phyloP scores from a whole-genome alignment of 305 asterid species.

The Rubia balearica region DNA sequence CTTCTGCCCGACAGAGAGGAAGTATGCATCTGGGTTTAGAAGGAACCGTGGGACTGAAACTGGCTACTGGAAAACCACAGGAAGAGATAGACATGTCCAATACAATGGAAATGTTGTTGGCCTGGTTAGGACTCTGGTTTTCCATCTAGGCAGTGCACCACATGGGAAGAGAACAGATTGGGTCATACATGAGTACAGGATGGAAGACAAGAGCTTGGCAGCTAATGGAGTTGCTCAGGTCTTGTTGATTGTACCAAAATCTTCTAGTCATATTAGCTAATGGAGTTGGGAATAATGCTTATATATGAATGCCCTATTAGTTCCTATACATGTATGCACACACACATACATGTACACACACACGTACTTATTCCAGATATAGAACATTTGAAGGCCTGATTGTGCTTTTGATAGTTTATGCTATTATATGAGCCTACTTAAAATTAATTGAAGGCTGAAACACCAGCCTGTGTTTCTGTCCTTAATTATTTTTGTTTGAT shows the following conservation, averaged over 20 bases:
- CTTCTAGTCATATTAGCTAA: too few species aligned
- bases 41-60: constrained; percentile 76
- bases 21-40: constrained; percentile 67
- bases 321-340: neutral
- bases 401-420: neutral
- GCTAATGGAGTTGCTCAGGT: constrained; percentile 58
- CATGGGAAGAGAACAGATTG: constrained; percentile 74
- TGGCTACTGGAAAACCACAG: constrained; percentile 91
- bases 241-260: neutral
- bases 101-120: constrained; percentile 42
- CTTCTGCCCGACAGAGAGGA: constrained; percentile 79
- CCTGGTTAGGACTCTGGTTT: constrained; percentile 64
- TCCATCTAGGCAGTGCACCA: constrained; percentile 74
- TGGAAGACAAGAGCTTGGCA: constrained; percentile 43
- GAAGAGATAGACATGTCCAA: constrained; percentile 47
- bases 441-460: neutral
- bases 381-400: neutral
- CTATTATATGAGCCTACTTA: neutral
- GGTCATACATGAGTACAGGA: constrained; percentile 66
- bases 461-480: neutral
- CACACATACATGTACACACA: too few species aligned
- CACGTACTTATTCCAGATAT: neutral
- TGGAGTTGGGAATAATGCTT: too few species aligned
- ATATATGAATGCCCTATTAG: neutral
- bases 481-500: neutral